Base-by-base conservation (phyloP, 305 asterid species). In the Galium porrigens region DNA sequence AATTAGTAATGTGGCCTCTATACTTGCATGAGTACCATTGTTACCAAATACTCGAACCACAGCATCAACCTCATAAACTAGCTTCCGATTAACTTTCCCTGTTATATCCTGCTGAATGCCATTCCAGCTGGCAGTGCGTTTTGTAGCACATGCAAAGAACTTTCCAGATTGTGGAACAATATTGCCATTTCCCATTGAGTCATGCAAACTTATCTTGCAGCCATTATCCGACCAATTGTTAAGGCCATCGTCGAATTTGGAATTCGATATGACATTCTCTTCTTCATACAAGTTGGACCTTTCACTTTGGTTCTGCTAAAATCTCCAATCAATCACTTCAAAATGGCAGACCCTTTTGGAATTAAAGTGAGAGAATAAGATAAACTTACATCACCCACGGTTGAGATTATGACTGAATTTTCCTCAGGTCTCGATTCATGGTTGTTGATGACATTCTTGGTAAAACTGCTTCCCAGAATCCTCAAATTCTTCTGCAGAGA, bases 71-170 rank as follows among this genome's bases (percentile, higher is more conserved):
- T 85, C 87, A 36, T 88, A 88, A 59, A 82, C 94, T 64, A 78
- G 84, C 77, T 91, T 91, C 72, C 85, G 68, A 70, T 80, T 78
- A 37, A 82, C 82, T 73, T 83, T 84, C 71, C 83, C 87, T 0
- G 89, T 91, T 77, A 91, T 78, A 68, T 88, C 95, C 79, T 88
- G 95, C 74, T 86, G 95, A 72, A 86, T 85, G 27, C 94, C 95
- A 18, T 84, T 84, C 87, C 94, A 84, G 77, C 39, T 81, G 60
- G 82, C 86, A 42, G 85, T 73, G n/a, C 87, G 79, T 59, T 80
- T 82, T 4, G 72, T 75, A 15, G 96, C 83, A 37, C 94, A 79
- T 58, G 76, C 86, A 77, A 91, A 88, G 67, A 72, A 81, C 65
- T 84, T 88, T 55, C 95, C 96, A 2, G 79, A 74, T 70, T 58